Base-by-base conservation (phyloP, 2,329 filamentous ascomycete species). In the Calonectria leucothoes region DNA sequence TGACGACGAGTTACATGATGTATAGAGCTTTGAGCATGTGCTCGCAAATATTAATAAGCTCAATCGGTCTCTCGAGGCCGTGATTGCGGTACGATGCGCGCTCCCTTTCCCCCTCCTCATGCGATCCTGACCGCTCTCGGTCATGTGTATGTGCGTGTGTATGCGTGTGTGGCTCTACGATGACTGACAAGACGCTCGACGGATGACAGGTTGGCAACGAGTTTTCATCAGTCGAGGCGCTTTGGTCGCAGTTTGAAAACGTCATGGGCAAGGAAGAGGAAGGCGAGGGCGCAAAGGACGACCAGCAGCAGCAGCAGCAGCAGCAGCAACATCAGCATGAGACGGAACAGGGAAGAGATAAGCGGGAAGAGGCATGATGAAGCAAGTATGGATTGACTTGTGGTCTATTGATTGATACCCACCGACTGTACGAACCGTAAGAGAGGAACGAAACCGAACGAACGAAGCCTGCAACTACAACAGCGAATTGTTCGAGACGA, bases 211-310 rank as follows among this genome's bases (percentile, higher is more conserved):
- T 99, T 66, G 97, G 97, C 45, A 98, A 98, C 85, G 97, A 99
- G 82, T 98, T 99, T 85, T 93, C 94, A n/a, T 96, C 95, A 5
- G 97, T 99, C 52, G 97, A 99, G 84, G 95, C 95, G 35, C 89
- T 99, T 20, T 99, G 97, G 97, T 97, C 94, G 48, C 95, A 98
- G 81, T 98, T 99, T 82, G 97, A 99, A 86, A 94, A 93, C 78
- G 96, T 98, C 79, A 98, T 98, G 96, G 94, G 91, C 11, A 94
- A 93, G 81, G 90, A 93, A 70, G 87, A 78, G 63, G 82, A 82
- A 35, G 79, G 76, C 8, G 77, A 77, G n/a, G 51, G 39, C 52
- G 66, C 73, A 31, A 72, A 73, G 42, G 78, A 83, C 51, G 80
- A 69, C n/a, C n/a, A n/a, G n/a, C n/a, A n/a, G n/a, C n/a, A n/a